Percentiles rank a stretch among this genome's conserved stretches.
phyloP scores from a whole-genome alignment of 2,329 filamentous ascomycete species.

The Hortaea werneckii region DNA sequence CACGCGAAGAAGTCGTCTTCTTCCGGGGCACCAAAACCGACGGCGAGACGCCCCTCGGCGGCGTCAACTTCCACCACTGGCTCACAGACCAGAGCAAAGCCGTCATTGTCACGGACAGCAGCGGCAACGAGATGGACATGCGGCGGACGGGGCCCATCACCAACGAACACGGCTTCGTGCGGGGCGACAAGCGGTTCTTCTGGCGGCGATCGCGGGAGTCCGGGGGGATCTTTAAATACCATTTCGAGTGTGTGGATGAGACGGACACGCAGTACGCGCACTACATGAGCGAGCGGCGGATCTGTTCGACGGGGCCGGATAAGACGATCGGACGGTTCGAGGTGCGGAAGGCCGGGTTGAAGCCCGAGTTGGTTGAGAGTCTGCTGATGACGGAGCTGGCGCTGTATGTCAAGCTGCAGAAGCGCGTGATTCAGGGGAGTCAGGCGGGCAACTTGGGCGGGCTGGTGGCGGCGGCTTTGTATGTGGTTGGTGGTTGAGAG shows the following conservation, averaged over 20 bases:
- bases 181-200: background rate
- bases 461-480: background rate
- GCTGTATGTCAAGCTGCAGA: background rate
- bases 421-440: background rate
- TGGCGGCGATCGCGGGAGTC: background rate
- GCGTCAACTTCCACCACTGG: background rate
- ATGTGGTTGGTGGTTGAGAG: background rate
- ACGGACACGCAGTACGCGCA: background rate
- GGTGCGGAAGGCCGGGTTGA: background rate
- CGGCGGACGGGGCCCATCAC: background rate
- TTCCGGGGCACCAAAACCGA: background rate
- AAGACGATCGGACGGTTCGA: background rate
- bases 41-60: background rate
- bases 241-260: background rate
- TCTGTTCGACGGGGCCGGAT: background rate
- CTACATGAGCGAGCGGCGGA: background rate
- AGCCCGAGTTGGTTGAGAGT: background rate
- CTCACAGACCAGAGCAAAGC: background rate
- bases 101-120: background rate
- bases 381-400: background rate
- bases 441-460: background rate
- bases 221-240: background rate
- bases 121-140: background rate
- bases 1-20: background rate
- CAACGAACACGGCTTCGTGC: background rate